Percentiles rank a stretch among this genome's conserved stretches.
These are phyloP conservation scores for Diaporthe amygdali DNA, from an alignment of 2,329 filamentous ascomycete genomes.

Conservation along the genomic window DNA sequence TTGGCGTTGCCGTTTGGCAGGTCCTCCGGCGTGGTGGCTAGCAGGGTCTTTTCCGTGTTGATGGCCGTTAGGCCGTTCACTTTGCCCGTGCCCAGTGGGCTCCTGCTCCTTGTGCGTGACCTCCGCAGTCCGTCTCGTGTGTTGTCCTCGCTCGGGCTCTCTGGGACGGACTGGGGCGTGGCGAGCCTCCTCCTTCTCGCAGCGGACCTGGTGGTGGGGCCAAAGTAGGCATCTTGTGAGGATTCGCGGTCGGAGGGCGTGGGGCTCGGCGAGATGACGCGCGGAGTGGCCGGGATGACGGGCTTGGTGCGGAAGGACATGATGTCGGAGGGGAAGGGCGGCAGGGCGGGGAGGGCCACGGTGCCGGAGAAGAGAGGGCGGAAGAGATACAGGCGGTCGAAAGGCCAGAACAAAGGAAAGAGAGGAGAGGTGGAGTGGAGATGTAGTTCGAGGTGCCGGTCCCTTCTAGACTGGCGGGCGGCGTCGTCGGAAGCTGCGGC, in stretches of 20 bases:
- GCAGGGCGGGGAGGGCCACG: slow-evolving; percentile 61
- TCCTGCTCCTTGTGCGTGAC: slow-evolving; percentile 74
- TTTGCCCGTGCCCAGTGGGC: slow-evolving; percentile 62
- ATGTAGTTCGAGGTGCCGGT: slow-evolving; percentile 59
- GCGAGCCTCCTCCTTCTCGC: slow-evolving; percentile 63
- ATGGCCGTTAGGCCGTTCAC: slow-evolving; percentile 58
- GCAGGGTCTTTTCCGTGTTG: slow-evolving; percentile 41
- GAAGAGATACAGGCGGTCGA: slow-evolving; percentile 49
- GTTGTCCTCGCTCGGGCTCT: slow-evolving; percentile 55
- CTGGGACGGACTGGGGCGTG: slow-evolving; percentile 65
- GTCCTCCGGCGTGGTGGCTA: slow-evolving; percentile 29
- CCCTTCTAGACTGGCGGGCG: slow-evolving; percentile 52
- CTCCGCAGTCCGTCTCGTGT: slow-evolving; percentile 58
- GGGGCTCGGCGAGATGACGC: slow-evolving; percentile 89
- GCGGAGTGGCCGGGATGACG: slow-evolving; percentile 76
- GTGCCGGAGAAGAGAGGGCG: slow-evolving; percentile 60
- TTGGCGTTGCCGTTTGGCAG: slow-evolving; percentile 32
- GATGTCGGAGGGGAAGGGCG: slow-evolving; percentile 57
- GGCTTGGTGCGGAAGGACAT: slow-evolving; percentile 59
- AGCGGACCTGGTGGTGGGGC: slow-evolving; percentile 78
- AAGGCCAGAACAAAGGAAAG: slow-evolving; percentile 26
- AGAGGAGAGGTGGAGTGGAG: slow-evolving; percentile 53
- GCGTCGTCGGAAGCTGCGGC: slow-evolving; percentile 31
- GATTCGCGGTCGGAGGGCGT: slow-evolving; percentile 66
- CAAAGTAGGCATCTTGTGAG: slow-evolving; percentile 66